Conservation (phyloP, 169 alveolate genomes). For the Sarcocystis neurona region DNA sequence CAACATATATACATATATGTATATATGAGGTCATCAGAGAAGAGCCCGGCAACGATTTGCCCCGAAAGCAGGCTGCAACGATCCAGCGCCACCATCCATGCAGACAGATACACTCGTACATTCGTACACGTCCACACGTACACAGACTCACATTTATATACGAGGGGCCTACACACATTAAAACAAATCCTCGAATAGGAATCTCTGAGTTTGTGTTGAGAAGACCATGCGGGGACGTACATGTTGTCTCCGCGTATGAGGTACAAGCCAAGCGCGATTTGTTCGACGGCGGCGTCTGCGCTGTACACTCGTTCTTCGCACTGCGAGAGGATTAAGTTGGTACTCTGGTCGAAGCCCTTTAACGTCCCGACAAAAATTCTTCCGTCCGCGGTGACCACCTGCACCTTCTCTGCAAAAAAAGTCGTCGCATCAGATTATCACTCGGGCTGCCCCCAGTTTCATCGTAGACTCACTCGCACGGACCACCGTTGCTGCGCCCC, state of each 20-base stretch:
- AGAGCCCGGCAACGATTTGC: conserved; percentile 68
- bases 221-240: conserved; percentile 70
- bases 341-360: conserved; percentile 88
- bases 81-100: too few species aligned
- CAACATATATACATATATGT: conserved; percentile 24
- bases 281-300: conserved; percentile 78
- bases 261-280: conserved; percentile 81
- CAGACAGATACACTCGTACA: too few species aligned
- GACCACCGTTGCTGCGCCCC: too few species aligned
- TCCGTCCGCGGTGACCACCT: conserved; percentile 86
- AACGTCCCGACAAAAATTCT: conserved; percentile 85
- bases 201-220: too few species aligned
- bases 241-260: conserved; percentile 83
- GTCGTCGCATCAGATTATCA: background rate
- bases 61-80: too few species aligned
- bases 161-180: too few species aligned
- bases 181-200: too few species aligned
- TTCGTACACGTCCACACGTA: conserved; percentile 49
- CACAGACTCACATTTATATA: too few species aligned
- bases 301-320: conserved; percentile 85
- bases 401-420: conserved; percentile 75
- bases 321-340: conserved; percentile 82
- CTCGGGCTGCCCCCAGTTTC: too few species aligned
- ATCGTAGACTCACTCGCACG: too few species aligned
- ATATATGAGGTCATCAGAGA: conserved; percentile 26